Percentiles rank a stretch among this genome's conserved stretches.
Conservation (phyloP, 2,329 filamentous ascomycete genomes). For the Verticillium nonalfalfae region DNA sequence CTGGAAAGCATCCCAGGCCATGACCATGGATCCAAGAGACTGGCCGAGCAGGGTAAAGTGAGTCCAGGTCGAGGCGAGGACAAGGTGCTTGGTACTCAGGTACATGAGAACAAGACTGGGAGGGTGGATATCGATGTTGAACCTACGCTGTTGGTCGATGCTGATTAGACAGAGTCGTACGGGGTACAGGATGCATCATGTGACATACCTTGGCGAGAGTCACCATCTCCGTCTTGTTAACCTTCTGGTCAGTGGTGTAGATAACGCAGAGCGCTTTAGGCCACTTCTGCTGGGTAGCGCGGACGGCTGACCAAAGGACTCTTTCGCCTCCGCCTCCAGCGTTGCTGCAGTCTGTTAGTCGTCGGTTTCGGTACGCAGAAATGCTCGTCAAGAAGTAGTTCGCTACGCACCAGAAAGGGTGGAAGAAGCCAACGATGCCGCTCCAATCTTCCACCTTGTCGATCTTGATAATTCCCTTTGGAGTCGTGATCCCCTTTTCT, state of each 20-base stretch:
- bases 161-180: conserved; percentile 7
- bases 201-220: conserved; percentile 61
- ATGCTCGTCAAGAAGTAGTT: background rate
- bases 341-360: conserved; percentile 52
- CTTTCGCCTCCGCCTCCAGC: conserved; percentile 93
- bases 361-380: background rate
- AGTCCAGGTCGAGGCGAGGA: conserved; percentile 82
- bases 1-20: conserved; percentile 91
- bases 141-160: conserved; percentile 54
- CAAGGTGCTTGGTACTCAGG: conserved; percentile 78
- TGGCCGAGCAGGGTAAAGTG: conserved; percentile 93
- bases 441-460: conserved; percentile 57
- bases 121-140: conserved; percentile 85
- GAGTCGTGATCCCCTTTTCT: conserved; percentile 15
- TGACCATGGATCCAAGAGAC: conserved; percentile 77
- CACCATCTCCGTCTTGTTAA: conserved; percentile 73
- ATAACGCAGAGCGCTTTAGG: conserved; percentile 85
- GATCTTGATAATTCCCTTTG: conserved; percentile 48
- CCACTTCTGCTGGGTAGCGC: conserved; percentile 83
- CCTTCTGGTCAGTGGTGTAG: conserved; percentile 92
- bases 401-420: conserved; percentile 78
- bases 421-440: conserved; percentile 91
- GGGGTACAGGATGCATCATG: background rate
- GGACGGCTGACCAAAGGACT: conserved; percentile 92
- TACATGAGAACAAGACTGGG: conserved; percentile 86